A percentile compares a stretch with the other conserved stretches of the same genome.
Conservation (phyloP, 768 basidiomycete genomes). For the Flagelloscypha sp. region DNA sequence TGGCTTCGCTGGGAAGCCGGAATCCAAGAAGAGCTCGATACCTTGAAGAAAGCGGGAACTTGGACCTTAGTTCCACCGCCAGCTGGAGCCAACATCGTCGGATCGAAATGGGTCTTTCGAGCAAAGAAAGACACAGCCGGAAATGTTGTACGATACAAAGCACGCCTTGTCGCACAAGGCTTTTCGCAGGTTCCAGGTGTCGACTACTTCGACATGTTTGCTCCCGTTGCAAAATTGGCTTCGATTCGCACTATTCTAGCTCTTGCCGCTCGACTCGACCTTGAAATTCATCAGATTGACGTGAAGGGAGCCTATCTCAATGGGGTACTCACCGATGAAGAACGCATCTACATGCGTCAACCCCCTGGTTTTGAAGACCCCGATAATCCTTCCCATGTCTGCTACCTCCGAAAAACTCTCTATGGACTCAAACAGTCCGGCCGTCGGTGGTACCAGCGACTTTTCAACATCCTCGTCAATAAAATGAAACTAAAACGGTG, state of each 20-base stretch:
- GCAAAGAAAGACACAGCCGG: constrained; percentile 29
- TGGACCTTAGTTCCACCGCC: constrained; percentile 23
- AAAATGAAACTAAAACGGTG: constrained; percentile 14
- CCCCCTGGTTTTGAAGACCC: constrained; percentile 5
- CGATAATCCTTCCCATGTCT: constrained; percentile 2
- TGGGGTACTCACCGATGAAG: constrained; percentile 16
- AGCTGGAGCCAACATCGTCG: constrained; percentile 20
- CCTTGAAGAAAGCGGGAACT: constrained; percentile 24
- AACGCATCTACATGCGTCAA: constrained; percentile 9
- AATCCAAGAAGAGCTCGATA: constrained; percentile 14
- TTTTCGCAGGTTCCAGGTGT: constrained; percentile 31
- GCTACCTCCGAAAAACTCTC: background rate
- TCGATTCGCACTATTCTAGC: constrained; percentile 20
- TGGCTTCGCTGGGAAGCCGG: constrained; percentile 17
- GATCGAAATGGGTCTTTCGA: constrained; percentile 31
- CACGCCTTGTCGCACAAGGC: constrained; percentile 29
- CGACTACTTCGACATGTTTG: constrained; percentile 30
- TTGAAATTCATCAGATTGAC: constrained; percentile 20
- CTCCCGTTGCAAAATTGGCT: constrained; percentile 20
- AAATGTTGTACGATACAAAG: constrained; percentile 25
- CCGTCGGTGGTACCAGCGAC: constrained; percentile 17
- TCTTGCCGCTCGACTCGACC: constrained; percentile 19
- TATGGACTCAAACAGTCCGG: constrained; percentile 12
- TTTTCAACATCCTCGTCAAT: constrained; percentile 7
- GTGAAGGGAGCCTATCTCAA: constrained; percentile 25